Conservation (phyloP, 352 stramenopile genomes). For the Phytophthora melonis region DNA sequence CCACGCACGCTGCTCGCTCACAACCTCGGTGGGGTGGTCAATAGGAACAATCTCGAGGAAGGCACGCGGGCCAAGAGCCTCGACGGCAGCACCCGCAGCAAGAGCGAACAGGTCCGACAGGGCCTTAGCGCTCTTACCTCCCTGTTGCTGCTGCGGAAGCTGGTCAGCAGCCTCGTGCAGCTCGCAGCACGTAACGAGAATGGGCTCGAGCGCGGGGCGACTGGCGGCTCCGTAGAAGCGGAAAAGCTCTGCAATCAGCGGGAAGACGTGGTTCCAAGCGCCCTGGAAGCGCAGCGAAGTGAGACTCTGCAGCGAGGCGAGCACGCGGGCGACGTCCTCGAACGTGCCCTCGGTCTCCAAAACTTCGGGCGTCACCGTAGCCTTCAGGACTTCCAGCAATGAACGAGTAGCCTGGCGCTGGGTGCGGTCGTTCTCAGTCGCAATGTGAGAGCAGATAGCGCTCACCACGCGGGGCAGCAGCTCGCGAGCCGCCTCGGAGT, state of each 20-base stretch:
- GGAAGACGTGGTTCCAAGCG: slow-evolving; percentile 85
- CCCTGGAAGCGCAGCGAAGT: slow-evolving; percentile 86
- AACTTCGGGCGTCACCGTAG: slow-evolving; percentile 59
- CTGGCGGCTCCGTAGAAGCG: slow-evolving; percentile 72
- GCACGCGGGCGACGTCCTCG: slow-evolving; percentile 70
- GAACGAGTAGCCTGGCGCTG: slow-evolving; percentile 74
- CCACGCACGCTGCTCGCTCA: slow-evolving; percentile 83
- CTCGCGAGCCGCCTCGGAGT: slow-evolving; percentile 65
- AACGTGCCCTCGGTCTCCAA: slow-evolving; percentile 66
- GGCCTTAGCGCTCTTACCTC: slow-evolving; percentile 44
- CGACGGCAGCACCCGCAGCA: slow-evolving; percentile 69
- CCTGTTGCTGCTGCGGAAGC: slow-evolving; percentile 59
- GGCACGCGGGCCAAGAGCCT: slow-evolving; percentile 65
- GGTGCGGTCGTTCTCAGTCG: slow-evolving; percentile 61
- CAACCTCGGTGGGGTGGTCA: slow-evolving; percentile 71
- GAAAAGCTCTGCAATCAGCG: slow-evolving; percentile 76
- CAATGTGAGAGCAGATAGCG: slow-evolving; percentile 76
- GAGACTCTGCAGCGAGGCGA: slow-evolving; percentile 83
- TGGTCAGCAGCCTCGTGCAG: slow-evolving; percentile 83
- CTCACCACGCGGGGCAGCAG: slow-evolving; percentile 83
- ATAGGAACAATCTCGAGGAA: slow-evolving; percentile 85
- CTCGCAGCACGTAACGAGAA: slow-evolving; percentile 80
- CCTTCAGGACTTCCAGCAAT: slow-evolving; percentile 71
- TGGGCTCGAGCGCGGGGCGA: slow-evolving; percentile 64
- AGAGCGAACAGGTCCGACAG: slow-evolving; percentile 72